Base-by-base conservation (phyloP, 2,329 filamentous ascomycete genomes). In the Trichoderma simmonsii region DNA sequence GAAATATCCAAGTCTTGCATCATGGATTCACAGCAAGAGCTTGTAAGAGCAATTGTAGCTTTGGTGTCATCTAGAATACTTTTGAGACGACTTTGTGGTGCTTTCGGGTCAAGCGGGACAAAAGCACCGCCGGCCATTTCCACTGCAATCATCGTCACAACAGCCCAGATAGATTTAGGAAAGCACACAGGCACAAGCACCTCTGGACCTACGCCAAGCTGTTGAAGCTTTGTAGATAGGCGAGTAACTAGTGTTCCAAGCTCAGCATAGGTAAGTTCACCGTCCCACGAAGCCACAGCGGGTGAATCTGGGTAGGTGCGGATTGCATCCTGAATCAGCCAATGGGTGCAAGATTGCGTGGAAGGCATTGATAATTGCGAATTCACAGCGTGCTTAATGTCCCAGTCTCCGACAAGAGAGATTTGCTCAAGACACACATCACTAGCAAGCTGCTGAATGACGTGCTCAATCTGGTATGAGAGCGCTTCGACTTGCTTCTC, bases 271-370 rank as follows among this genome's bases (percentile, higher is more conserved):
- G 69, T 65, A 18, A 71, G 51, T 15, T 71, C 51, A 14, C 60
- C 69, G 11, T 71, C 69, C 69, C 69, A 71, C 7, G 73, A 64
- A 7, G 36, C 60, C 2, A 74, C 36, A 3, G 73, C 71, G n/a
- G 54, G 62, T 5, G 34, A 28, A 3, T 64, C 11, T 2, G 72
- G 70, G 3, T 43, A 15, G 3, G 30, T 6, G 2, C 34, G 34
- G 14, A 62, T 70, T 6, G 30, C 11, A 14, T 74, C 28, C 8
- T 54, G 39, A 26, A 74, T 71, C 15, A 72, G 54, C 36, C 73
- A 69, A n/a, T 74, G 68, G 9, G 72, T 56, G 32, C 72, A 86
- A 73, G 85, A 68, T 18, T 68, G 32, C 7, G 54, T 57, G n/a
- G 59, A 12, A 70, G 48, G 8, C 8, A n/a, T 24, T 24, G 54